Evolutionary conservation across 140 eudicot species (phyloP).

Genomic region (Eryngium alpinum): DNA sequence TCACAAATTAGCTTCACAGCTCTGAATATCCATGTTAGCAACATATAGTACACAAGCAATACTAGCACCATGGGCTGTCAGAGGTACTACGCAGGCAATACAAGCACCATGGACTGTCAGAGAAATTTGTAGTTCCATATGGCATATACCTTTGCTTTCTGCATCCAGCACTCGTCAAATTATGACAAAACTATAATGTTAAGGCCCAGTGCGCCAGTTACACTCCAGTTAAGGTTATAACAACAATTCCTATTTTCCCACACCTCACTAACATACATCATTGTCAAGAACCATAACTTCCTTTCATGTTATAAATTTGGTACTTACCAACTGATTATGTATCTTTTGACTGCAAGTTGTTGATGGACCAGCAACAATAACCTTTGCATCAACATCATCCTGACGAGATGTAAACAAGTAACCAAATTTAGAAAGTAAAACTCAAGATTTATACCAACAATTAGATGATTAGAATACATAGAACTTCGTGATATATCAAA

Average conservation of each 20-base stretch:
- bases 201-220: no score
- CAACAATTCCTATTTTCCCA: neutral
- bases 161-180: no score
- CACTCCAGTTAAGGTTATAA: neutral
- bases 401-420: constrained; percentile 22
- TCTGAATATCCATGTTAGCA: neutral
- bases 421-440: neutral
- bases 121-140: no score
- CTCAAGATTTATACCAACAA: no score
- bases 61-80: no score
- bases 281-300: neutral
- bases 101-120: no score
- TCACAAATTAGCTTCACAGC: neutral
- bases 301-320: neutral
- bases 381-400: constrained; percentile 84
- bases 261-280: neutral
- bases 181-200: no score
- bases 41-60: neutral
- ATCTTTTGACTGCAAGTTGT: constrained; percentile 97
- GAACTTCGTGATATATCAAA: neutral
- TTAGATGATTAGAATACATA: neutral
- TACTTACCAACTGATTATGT: constrained; percentile 89
- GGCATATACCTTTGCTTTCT: no score
- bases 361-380: constrained; percentile 84
- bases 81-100: no score